phyloP scores from a whole-genome alignment of 352 stramenopile species.

The Globisporangium mamillatum region DNA sequence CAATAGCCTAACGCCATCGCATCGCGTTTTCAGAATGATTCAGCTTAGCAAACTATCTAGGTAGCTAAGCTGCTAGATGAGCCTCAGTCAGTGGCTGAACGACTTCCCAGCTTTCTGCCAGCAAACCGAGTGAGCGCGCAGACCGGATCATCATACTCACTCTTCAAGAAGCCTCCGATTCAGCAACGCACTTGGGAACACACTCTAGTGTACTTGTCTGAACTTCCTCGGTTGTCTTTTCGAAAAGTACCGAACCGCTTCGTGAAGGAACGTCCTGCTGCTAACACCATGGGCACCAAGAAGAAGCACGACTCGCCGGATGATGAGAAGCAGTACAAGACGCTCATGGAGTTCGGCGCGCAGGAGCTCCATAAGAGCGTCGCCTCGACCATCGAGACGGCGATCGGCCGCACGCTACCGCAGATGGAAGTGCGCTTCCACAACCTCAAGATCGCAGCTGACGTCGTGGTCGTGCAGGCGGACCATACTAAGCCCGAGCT shows the following conservation, averaged over 20 bases:
- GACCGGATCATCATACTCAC: neutral
- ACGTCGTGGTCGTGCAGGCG: slow-evolving; percentile 7
- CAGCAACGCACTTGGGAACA: neutral
- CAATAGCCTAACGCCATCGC: neutral
- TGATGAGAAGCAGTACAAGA: slow-evolving; percentile 10
- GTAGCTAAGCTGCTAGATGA: neutral
- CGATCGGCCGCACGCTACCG: slow-evolving; percentile 14
- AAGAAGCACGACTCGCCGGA: slow-evolving; percentile 5
- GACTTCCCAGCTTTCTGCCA: neutral
- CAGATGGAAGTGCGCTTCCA: slow-evolving; percentile 26
- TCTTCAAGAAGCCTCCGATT: neutral
- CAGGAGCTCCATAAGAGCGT: slow-evolving; percentile 10
- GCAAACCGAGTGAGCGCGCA: neutral
- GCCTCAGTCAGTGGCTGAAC: neutral
- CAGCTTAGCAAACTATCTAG: neutral
- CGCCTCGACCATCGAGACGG: slow-evolving; percentile 7
- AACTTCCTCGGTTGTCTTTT: neutral
- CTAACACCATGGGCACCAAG: slow-evolving; percentile 5
- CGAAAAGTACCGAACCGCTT: neutral
- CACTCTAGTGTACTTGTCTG: neutral
- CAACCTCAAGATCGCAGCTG: slow-evolving; percentile 14
- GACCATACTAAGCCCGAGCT: slow-evolving; percentile 8
- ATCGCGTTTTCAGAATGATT: neutral
- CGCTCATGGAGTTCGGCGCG: slow-evolving; percentile 14
- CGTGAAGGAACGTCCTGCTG: neutral